A percentile compares a stretch with the other conserved stretches of the same genome.
Conservation (phyloP, 2,329 filamentous ascomycete species). For the Scytalidium lignicola region DNA sequence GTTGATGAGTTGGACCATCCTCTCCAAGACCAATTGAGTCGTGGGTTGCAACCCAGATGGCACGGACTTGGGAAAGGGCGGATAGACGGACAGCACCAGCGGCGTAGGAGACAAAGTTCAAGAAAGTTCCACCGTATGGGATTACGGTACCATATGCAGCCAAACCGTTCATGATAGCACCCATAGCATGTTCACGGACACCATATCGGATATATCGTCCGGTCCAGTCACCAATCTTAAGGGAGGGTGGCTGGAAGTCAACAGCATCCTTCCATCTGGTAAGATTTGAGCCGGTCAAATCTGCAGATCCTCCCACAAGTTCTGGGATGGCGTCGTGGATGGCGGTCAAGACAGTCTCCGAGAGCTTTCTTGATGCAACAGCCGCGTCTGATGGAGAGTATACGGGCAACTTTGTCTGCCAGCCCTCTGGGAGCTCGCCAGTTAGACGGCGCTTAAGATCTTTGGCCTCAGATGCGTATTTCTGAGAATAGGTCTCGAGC, state of each 20-base stretch:
- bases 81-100: constrained; percentile 93
- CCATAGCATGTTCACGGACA: constrained; percentile 90
- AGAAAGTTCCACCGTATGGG: constrained; percentile 92
- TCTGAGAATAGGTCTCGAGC: constrained; percentile 75
- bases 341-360: constrained; percentile 86
- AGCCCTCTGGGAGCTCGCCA: constrained; percentile 86
- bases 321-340: constrained; percentile 81
- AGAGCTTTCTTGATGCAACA: constrained; percentile 91
- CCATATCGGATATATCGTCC: constrained; percentile 92
- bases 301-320: constrained; percentile 91
- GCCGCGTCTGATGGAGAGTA: constrained; percentile 84
- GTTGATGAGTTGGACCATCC: constrained; percentile 97
- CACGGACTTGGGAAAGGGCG: constrained; percentile 81
- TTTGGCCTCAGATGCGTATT: constrained; percentile 71
- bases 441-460: constrained; percentile 78
- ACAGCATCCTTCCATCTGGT: constrained; percentile 95
- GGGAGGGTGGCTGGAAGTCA: constrained; percentile 91
- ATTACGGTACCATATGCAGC: constrained; percentile 93
- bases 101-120: constrained; percentile 99
- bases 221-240: constrained; percentile 79
- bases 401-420: constrained; percentile 88
- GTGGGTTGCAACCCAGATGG: constrained; percentile 95
- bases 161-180: constrained; percentile 90
- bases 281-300: constrained; percentile 98
- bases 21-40: constrained; percentile 99